phyloP scores from a whole-genome alignment of 768 basidiomycete species.

The Leucosporidium creatinivorum region DNA sequence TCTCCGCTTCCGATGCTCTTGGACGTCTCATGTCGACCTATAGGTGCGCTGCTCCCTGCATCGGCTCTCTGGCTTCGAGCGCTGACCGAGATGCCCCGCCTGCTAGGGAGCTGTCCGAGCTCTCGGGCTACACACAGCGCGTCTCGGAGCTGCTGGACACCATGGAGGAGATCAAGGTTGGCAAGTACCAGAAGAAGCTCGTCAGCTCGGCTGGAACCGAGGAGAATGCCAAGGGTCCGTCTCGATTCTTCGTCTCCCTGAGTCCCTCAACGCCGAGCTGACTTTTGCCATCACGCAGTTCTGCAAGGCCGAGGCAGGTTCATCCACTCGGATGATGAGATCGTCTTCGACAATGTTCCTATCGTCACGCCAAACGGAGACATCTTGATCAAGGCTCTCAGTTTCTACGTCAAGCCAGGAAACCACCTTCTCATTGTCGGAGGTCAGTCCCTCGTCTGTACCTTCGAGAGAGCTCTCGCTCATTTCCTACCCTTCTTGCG shows the following conservation, averaged over 20 bases:
- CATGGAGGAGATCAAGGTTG: slow-evolving; percentile 74
- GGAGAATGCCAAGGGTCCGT: slow-evolving; percentile 68
- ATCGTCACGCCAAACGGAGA: slow-evolving; percentile 96
- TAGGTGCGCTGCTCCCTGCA: slow-evolving; percentile 48
- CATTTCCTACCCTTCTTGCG: slow-evolving; percentile 61
- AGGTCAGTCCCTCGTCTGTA: slow-evolving; percentile 26
- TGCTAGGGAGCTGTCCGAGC: slow-evolving; percentile 68
- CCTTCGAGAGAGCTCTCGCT: slow-evolving; percentile 64
- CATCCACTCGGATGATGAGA: slow-evolving; percentile 63
- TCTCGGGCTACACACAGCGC: slow-evolving; percentile 89
- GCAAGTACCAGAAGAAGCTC: slow-evolving; percentile 80
- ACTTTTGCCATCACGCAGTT: slow-evolving; percentile 47
- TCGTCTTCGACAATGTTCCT: slow-evolving; percentile 85
- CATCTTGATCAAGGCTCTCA: slow-evolving; percentile 71
- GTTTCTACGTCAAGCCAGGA: slow-evolving; percentile 81
- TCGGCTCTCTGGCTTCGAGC: neutral
- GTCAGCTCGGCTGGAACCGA: slow-evolving; percentile 55
- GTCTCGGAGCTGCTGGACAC: slow-evolving; percentile 83
- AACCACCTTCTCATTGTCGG: slow-evolving; percentile 6
- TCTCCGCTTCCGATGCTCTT: slow-evolving; percentile 63
- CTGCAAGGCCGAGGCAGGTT: slow-evolving; percentile 69
- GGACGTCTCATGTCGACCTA: slow-evolving; percentile 89
- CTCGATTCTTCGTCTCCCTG: neutral
- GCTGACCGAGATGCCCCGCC: no score
- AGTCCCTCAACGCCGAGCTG: no score